Percentiles rank a stretch among this genome's conserved stretches.
These are phyloP conservation scores for Penicillium expansum DNA, from an alignment of 2,329 filamentous ascomycete genomes.

Conservation along the genomic window DNA sequence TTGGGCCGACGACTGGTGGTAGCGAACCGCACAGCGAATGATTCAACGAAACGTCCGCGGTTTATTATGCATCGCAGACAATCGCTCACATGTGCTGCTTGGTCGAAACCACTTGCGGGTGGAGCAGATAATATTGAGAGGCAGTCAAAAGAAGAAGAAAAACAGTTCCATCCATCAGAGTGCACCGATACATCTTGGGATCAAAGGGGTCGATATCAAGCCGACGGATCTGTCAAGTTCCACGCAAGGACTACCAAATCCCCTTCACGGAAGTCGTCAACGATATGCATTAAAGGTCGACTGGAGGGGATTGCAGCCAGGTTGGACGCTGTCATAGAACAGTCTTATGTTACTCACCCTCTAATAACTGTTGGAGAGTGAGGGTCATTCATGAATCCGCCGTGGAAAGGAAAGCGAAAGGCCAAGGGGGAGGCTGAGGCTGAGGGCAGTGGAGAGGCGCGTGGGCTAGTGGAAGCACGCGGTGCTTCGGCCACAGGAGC, in stretches of 20 bases:
- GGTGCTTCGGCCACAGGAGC: slow-evolving; percentile 9
- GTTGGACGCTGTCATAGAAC: slow-evolving; percentile 18
- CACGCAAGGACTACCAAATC: slow-evolving; percentile 13
- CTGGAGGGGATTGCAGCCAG: slow-evolving; percentile 9
- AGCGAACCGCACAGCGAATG: slow-evolving; percentile 4
- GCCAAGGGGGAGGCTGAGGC: slow-evolving; percentile 25
- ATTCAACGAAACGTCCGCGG: slow-evolving; percentile 26
- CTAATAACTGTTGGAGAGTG: slow-evolving; percentile 28
- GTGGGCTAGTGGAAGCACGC: slow-evolving; percentile 15
- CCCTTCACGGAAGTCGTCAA: slow-evolving; percentile 24
- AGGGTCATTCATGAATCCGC: slow-evolving; percentile 25
- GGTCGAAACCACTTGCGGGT: slow-evolving; percentile 5
- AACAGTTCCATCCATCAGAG: slow-evolving; percentile 11
- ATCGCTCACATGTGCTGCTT: slow-evolving; percentile 11
- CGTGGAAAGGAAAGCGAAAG: slow-evolving; percentile 26
- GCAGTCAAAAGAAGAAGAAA: neutral
- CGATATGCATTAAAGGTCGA: slow-evolving; percentile 7
- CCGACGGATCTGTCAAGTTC: slow-evolving; percentile 14
- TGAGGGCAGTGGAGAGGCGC: slow-evolving; percentile 18
- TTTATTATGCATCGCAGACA: slow-evolving; percentile 38
- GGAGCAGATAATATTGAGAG: slow-evolving; percentile 2
- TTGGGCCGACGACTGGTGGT: slow-evolving; percentile 12
- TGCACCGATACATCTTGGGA: slow-evolving; percentile 18
- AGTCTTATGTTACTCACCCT: slow-evolving; percentile 25
- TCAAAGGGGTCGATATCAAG: slow-evolving; percentile 14